Base-by-base conservation (phyloP, 441 rosid species). In the Melastoma candidum region DNA sequence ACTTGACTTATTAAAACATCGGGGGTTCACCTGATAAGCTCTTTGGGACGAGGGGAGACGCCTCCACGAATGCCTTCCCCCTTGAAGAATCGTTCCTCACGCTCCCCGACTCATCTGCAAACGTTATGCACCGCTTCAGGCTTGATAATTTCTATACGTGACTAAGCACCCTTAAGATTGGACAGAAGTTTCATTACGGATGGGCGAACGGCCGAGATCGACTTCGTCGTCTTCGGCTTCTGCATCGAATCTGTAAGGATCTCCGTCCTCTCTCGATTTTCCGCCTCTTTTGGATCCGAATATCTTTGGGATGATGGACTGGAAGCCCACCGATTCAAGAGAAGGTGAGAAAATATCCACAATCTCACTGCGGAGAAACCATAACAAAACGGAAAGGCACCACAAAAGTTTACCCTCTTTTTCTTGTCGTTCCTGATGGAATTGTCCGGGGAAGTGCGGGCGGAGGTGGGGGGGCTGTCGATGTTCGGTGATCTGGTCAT, bases 251-350 rank as follows among this genome's bases (percentile, higher is more conserved):
- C 36, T 64, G 29, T 47, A 52, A 48, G 63, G 22, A 51, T 67
- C 77, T 48, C 74, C 80, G 41, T 70, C 74, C 25, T 74, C 67
- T 36, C 58, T 57, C 51, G 57, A 65, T 68, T 76, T 72, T 25
- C 63, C 67, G 58, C 52, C 66, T 62, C 73, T 58, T 70, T 68
- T 82, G 44, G 88, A 69, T 60, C 83, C 71, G 41, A 90, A 87
- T 49, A 83, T 74, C 78, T 78, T 90, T 7, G 93, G 88, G 56
- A 87, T 65, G 54, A 75, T 78, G 48, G 77, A 83, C 95, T 85
- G 71, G 58, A 68, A 32, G 32, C 11, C 56, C 29, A 3, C n/a
- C 54, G 55, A 47, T 29, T 8, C 32, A 58, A 52, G 54, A 51
- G 56, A 45, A 48, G 49, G n/a, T 24, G 41, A 43, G 54, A 67